Evolutionary conservation across 2,329 filamentous ascomycete species (phyloP).

Genomic region (Verticillium dahliae): DNA sequence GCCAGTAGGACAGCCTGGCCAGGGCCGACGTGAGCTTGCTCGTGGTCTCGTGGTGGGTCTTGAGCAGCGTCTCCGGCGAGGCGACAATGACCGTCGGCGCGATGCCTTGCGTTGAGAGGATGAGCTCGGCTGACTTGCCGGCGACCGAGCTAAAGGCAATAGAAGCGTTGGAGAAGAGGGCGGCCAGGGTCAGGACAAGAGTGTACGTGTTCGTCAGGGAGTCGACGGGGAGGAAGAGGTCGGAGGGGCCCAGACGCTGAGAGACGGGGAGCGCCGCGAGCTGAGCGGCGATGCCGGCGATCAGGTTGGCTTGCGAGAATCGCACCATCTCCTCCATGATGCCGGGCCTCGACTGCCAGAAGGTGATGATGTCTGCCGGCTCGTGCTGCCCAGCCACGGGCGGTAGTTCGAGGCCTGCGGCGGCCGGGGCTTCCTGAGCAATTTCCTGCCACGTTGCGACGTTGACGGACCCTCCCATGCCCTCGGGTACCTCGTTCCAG

Average conservation of each 20-base stretch:
- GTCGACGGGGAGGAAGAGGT: constrained; percentile 81
- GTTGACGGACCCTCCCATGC: constrained; percentile 66
- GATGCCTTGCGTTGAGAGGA: constrained; percentile 64
- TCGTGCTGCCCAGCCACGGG: constrained; percentile 46
- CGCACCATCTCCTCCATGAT: constrained; percentile 65
- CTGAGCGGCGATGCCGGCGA: constrained; percentile 77
- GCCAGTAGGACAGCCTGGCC: constrained; percentile 62
- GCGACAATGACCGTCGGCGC: constrained; percentile 79
- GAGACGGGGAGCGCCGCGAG: constrained; percentile 67
- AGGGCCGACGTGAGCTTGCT: constrained; percentile 55
- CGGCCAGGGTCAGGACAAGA: constrained; percentile 71
- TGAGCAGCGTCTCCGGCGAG: constrained; percentile 65
- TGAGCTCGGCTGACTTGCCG: constrained; percentile 63
- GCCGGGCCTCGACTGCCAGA: constrained; percentile 54
- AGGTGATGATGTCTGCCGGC: constrained; percentile 53
- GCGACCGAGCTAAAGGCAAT: constrained; percentile 86
- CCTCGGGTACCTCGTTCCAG: constrained; percentile 83
- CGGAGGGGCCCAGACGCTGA: constrained; percentile 66
- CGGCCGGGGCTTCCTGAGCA: constrained; percentile 60
- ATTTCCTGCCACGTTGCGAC: constrained; percentile 94
- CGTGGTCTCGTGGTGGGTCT: constrained; percentile 58
- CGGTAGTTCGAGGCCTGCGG: constrained; percentile 58
- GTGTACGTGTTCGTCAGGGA: constrained; percentile 74
- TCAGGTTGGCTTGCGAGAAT: constrained; percentile 78
- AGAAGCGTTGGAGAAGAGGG: constrained; percentile 78